Evolutionary conservation across 2,329 filamentous ascomycete genomes (phyloP).

Genomic region (Didymella keratinophila): DNA sequence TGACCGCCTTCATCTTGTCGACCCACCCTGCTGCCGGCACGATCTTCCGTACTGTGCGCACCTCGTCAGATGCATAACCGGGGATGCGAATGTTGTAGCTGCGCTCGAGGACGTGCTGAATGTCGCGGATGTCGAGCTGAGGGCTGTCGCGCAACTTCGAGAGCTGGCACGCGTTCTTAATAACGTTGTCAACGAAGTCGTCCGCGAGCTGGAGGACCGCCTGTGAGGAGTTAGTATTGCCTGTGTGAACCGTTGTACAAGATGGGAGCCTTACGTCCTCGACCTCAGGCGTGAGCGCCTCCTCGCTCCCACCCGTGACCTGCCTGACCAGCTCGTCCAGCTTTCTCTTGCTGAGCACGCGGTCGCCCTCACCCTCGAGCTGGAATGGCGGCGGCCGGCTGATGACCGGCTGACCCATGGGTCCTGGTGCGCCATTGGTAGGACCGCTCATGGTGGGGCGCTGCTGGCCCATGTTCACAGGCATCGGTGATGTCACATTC

Average conservation of each 20-base stretch:
- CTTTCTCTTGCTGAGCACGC: conserved; percentile 97
- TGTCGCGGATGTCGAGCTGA: conserved; percentile 79
- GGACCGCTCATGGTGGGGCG: conserved; percentile 87
- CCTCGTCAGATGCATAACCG: conserved; percentile 91
- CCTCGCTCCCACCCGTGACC: conserved; percentile 84
- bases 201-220: conserved; percentile 89
- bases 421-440: conserved; percentile 76
- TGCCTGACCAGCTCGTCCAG: conserved; percentile 93
- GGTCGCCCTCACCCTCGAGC: conserved; percentile 89
- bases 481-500: conserved; percentile 73
- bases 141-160: conserved; percentile 92
- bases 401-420: conserved; percentile 87
- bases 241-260: neutral
- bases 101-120: conserved; percentile 65
- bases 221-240: conserved; percentile 55
- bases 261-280: conserved; percentile 78
- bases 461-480: conserved; percentile 74
- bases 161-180: conserved; percentile 85
- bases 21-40: conserved; percentile 90
- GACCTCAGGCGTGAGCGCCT: conserved; percentile 86
- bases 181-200: conserved; percentile 91
- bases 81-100: conserved; percentile 83
- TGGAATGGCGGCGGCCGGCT: conserved; percentile 82
- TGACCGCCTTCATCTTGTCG: conserved; percentile 95
- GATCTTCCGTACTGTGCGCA: conserved; percentile 92